These are phyloP conservation scores for Chrysanthemum lavandulifolium DNA, from an alignment of 129 eudicot species.

Conservation along the genomic window DNA sequence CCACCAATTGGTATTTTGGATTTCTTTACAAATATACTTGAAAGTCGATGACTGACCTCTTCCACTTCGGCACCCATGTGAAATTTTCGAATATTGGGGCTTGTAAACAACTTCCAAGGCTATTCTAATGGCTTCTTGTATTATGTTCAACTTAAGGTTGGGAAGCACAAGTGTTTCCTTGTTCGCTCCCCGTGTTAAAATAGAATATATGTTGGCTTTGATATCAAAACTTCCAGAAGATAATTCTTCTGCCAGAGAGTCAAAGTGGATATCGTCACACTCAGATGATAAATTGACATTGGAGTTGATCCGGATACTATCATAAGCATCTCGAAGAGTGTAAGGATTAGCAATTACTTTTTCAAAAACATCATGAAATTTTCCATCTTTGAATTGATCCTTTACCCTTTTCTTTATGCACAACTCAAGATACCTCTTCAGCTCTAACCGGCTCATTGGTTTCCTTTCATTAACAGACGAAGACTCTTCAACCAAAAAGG, in stretches of 20 bases:
- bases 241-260: conserved; percentile 64
- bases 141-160: conserved; percentile 55
- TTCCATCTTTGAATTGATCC: conserved; percentile 68
- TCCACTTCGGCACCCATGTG: conserved; percentile 87
- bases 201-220: conserved; percentile 46
- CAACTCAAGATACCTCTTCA: conserved; percentile 63
- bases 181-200: conserved; percentile 54
- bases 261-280: conserved; percentile 52
- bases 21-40: conserved; percentile 71
- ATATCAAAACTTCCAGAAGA: conserved; percentile 54
- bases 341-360: conserved; percentile 79
- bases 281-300: conserved; percentile 52
- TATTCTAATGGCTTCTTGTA: conserved; percentile 96
- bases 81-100: conserved; percentile 84
- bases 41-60: conserved; percentile 79
- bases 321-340: conserved; percentile 78
- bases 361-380: conserved; percentile 53
- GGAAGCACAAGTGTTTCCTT: conserved; percentile 80
- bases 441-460: conserved; percentile 46
- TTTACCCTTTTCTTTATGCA: conserved; percentile 84
- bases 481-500: conserved; percentile 65
- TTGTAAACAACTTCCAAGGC: conserved; percentile 86
- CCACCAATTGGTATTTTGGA: conserved; percentile 78
- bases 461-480: conserved; percentile 37
- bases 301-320: conserved; percentile 61